A percentile compares a stretch with the other conserved stretches of the same genome.
Evolutionary conservation across 192 early-diverging fungal species (phyloP).

Genomic region (Paraglomus brasilianum): DNA sequence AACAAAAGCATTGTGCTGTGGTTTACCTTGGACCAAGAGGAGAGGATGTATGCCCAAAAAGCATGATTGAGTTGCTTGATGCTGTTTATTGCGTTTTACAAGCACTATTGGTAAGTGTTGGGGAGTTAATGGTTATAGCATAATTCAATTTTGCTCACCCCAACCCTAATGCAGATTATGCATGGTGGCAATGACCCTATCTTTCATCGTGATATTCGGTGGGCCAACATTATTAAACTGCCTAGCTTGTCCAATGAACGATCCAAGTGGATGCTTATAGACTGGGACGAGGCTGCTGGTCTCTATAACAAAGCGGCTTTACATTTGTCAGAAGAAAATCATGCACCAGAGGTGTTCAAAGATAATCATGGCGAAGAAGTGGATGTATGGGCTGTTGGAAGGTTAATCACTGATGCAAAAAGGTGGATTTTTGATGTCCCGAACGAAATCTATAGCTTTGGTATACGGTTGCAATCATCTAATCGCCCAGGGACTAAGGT

Average conservation of each 20-base stretch:
- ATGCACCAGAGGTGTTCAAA: constrained; percentile 6
- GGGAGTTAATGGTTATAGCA: too few species aligned
- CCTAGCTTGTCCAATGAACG: not conserved
- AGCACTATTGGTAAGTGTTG: not conserved
- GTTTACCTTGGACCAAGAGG: constrained; percentile 6
- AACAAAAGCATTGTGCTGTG: too few species aligned
- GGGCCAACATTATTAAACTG: constrained; percentile 10
- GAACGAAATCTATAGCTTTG: too few species aligned
- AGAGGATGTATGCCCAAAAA: not conserved
- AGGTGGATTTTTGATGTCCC: not conserved
- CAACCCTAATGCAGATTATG: not conserved
- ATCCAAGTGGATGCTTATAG: not conserved
- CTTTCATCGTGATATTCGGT: constrained; percentile 9
- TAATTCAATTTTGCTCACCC: too few species aligned
- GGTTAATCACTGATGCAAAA: not conserved
- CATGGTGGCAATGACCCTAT: constrained; percentile 4
- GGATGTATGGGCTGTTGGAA: not conserved
- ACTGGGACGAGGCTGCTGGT: not conserved
- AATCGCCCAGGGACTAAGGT: too few species aligned
- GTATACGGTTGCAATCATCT: too few species aligned
- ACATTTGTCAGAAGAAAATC: not conserved
- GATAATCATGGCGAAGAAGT: not conserved
- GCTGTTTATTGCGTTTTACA: constrained; percentile 5
- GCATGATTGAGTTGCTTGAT: not conserved
- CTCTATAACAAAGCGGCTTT: not conserved